phyloP scores from a whole-genome alignment of 2,329 filamentous ascomycete species.

The Aspergillus fumigatus region DNA sequence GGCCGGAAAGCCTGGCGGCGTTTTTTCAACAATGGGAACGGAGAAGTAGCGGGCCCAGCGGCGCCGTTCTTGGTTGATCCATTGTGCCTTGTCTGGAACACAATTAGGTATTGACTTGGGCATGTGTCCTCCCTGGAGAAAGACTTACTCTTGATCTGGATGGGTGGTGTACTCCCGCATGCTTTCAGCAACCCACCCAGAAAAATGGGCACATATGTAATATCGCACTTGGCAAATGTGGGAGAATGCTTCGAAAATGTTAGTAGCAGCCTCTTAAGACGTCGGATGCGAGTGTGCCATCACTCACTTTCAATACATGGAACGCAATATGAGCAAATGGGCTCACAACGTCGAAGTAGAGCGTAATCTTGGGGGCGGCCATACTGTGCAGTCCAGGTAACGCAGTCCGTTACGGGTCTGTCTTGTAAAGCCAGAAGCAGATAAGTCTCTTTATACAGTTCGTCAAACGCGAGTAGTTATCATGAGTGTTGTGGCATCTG shows the following conservation, averaged over 20 bases:
- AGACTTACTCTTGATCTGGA: slow-evolving; percentile 51
- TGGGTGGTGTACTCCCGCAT: slow-evolving; percentile 51
- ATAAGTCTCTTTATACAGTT: background rate
- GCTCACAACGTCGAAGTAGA: slow-evolving; percentile 57
- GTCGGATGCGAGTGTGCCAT: background rate
- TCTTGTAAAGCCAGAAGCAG: background rate
- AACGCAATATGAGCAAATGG: slow-evolving; percentile 60
- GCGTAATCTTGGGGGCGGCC: slow-evolving; percentile 48
- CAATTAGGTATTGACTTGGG: background rate
- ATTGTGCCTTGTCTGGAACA: slow-evolving; percentile 54
- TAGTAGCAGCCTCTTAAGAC: background rate
- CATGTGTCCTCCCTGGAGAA: background rate
- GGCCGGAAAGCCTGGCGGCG: slow-evolving; percentile 51
- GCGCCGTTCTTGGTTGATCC: slow-evolving; percentile 50
- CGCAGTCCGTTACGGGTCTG: background rate
- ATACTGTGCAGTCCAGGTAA: slow-evolving; percentile 24
- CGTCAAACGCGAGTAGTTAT: background rate
- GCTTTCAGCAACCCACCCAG: slow-evolving; percentile 57
- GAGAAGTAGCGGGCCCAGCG: slow-evolving; percentile 53
- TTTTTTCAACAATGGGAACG: slow-evolving; percentile 46
- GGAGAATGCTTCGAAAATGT: slow-evolving; percentile 46
- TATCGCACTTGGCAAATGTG: slow-evolving; percentile 50
- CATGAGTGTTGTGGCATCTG: background rate
- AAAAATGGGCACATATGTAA: slow-evolving; percentile 56
- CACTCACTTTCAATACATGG: slow-evolving; percentile 49